A percentile compares a stretch with the other conserved stretches of the same genome.
phyloP scores from a whole-genome alignment of 768 basidiomycete species.

The Rhodotorula graminis region DNA sequence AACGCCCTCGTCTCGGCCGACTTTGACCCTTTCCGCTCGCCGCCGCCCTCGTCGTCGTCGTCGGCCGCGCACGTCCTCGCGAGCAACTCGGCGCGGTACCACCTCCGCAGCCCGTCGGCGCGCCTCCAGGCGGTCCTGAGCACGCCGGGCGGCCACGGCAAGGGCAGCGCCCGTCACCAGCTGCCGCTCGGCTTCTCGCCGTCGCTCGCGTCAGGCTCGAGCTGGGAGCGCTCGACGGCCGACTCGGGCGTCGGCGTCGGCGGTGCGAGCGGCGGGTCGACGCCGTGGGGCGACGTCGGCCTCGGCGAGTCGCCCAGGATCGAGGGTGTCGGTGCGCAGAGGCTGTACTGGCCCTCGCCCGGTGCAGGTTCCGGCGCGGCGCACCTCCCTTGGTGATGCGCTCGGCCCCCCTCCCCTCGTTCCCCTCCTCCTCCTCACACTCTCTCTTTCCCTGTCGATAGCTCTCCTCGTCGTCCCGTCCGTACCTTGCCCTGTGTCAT shows the following conservation, averaged over 20 bases:
- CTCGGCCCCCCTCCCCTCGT: no score
- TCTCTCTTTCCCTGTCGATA: neutral
- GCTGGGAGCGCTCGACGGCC: constrained; percentile 9
- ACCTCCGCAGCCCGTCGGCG: constrained; percentile 19
- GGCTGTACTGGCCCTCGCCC: constrained; percentile 9
- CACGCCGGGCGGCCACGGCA: constrained; percentile 12
- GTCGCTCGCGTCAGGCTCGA: constrained; percentile 15
- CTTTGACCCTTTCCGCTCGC: constrained; percentile 33
- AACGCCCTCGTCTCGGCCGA: constrained; percentile 29
- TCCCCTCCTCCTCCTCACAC: neutral
- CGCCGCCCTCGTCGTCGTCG: constrained; percentile 9
- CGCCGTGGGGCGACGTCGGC: neutral
- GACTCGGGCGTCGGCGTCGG: no score
- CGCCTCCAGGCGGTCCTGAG: constrained; percentile 15
- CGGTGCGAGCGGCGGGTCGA: neutral
- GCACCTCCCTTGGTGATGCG: constrained; percentile 7
- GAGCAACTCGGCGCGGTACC: neutral
- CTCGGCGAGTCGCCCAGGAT: neutral
- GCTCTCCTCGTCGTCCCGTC: neutral
- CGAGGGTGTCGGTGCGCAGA: neutral
- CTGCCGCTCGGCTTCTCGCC: constrained; percentile 28
- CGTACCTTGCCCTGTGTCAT: neutral
- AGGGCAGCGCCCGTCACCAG: neutral
- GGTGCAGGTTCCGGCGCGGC: neutral
- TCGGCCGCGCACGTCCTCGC: neutral